Evolutionary conservation across 495 filamentous ascomycete genomes (phyloP).

Genomic region (Xylaria venustula): DNA sequence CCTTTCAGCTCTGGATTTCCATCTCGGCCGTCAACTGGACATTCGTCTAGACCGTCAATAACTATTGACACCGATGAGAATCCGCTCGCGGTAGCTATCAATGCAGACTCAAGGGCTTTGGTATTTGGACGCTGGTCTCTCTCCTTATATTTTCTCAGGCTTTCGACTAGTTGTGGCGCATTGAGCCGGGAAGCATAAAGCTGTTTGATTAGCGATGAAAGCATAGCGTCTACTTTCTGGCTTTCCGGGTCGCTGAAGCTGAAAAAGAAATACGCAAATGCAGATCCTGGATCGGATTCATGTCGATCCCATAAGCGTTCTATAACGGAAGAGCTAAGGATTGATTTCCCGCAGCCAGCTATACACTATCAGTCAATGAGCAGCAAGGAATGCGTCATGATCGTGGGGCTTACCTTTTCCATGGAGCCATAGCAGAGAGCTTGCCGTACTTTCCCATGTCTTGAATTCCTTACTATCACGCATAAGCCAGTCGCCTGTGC

Average conservation of each 20-base stretch:
- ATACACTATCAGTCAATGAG: slow-evolving; percentile 11
- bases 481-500: background rate
- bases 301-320: slow-evolving; percentile 1
- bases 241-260: slow-evolving; percentile 19
- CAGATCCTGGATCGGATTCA: background rate
- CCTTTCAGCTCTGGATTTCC: too few species aligned
- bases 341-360: slow-evolving; percentile 12
- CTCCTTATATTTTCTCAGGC: background rate
- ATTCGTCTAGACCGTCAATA: slow-evolving; percentile 30
- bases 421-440: slow-evolving; percentile 27
- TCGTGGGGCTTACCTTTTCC: slow-evolving; percentile 32
- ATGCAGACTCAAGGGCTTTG: background rate
- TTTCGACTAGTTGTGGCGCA: background rate
- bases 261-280: slow-evolving; percentile 22
- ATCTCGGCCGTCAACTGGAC: slow-evolving; percentile 11
- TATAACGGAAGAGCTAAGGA: slow-evolving; percentile 17
- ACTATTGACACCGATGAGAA: slow-evolving; percentile 16
- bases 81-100: background rate
- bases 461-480: background rate
- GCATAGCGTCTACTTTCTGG: slow-evolving; percentile 6
- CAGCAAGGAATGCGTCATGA: too few species aligned
- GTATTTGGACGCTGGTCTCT: slow-evolving; percentile 1
- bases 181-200: slow-evolving; percentile 3
- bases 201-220: slow-evolving; percentile 20
- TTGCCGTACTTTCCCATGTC: background rate